Percentiles rank a stretch among this genome's conserved stretches.
These are phyloP conservation scores for Debaryomyces maramus DNA, from an alignment of 805 yeast genomes.

Conservation along the genomic window DNA sequence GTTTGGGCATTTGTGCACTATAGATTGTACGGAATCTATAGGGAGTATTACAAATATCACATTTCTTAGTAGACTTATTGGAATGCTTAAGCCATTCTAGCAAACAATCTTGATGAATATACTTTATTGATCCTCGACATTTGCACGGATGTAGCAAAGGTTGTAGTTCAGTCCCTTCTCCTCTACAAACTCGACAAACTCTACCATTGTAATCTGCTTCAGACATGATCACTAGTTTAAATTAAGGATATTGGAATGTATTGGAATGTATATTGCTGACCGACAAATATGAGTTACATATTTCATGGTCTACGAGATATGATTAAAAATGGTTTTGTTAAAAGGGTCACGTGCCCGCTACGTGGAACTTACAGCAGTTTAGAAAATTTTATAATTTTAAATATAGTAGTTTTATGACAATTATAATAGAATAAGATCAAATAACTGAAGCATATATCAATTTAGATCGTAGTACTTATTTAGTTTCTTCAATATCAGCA, in stretches of 20 bases:
- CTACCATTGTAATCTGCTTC: conserved; percentile 43
- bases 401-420: no score
- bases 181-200: conserved; percentile 89
- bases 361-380: no score
- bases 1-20: conserved; percentile 61
- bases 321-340: no score
- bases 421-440: no score
- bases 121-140: conserved; percentile 91
- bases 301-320: no score
- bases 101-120: conserved; percentile 89
- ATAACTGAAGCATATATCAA: no score
- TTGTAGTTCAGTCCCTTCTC: conserved; percentile 75
- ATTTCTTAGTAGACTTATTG: conserved; percentile 55
- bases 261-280: no score
- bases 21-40: conserved; percentile 69
- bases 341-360: no score
- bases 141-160: conserved; percentile 91
- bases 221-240: conserved; percentile 1
- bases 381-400: no score
- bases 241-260: no score
- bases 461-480: neutral
- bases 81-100: conserved; percentile 82
- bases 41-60: conserved; percentile 86
- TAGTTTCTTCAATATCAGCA: conserved; percentile 14
- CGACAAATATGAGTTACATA: no score